Base-by-base conservation (phyloP, 257 asterid species). In the Solanum rostratum region DNA sequence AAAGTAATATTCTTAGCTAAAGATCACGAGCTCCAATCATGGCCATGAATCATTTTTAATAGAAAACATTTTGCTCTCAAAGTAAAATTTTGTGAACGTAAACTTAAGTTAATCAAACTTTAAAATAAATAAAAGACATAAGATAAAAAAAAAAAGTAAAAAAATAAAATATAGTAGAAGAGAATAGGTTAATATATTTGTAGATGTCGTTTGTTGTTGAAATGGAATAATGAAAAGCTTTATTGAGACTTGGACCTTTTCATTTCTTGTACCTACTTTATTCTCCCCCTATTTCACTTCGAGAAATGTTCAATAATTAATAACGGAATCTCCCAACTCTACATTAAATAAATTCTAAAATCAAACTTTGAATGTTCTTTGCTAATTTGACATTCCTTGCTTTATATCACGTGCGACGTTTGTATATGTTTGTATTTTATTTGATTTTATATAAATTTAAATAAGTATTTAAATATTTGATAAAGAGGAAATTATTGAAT, bases 241-340 rank as follows among this genome's bases (percentile, higher is more conserved):
- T 74, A 74, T 46, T 74, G 81, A 74, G 59, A 46, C 81, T 74
- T 24, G 81, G 60, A 74, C 81, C 16, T 74, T 45, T 46, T 24
- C 59, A 45, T 22, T 45, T 3, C 1, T 70, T 70, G 0, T 45
- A 22, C 55, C 0, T 45, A 22, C 55, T 73, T 15, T 43, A 13
- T 71, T 73, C 1, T 45, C 7, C 59, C 41, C 59, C 43, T 24
- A 46, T 46, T 46, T 46, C 29, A 46, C 81, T 46, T 45, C 2
- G 10, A 6, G 37, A 22, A 66, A 16, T 30, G 33, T 12, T 1
- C 37, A 71, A 71, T n/a, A 22, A n/a, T 12, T n/a, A n/a, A 43
- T 16, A 24, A 6, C 37, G 4, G 3, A 41, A 69, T 19, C 16
- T 68, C n/a, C n/a, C 16, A 68, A 68, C 3, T 19, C 16, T 68